phyloP scores from a whole-genome alignment of 1,284 basidiomycete species.

The Sphagnurus paluster region DNA sequence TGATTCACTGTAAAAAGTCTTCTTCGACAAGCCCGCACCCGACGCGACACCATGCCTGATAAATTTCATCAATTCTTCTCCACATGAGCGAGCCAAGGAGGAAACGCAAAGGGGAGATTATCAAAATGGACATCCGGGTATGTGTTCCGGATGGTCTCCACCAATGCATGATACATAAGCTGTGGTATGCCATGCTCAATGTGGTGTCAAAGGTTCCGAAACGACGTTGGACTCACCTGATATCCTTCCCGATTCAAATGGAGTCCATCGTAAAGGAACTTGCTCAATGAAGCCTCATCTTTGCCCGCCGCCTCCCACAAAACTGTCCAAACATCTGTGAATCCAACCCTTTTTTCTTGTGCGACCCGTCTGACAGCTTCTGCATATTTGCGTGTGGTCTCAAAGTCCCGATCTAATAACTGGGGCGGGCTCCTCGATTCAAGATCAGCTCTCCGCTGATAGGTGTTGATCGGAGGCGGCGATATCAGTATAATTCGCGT shows the following conservation, averaged over 20 bases:
- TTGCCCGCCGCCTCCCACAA: conserved; percentile 68
- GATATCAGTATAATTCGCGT: conserved; percentile 82
- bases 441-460: conserved; percentile 51
- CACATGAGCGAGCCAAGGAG: conserved; percentile 34
- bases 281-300: conserved; percentile 47
- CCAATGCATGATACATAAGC: conserved; percentile 68
- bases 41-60: no score
- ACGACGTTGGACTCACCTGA: conserved; percentile 40
- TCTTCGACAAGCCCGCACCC: no score
- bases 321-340: conserved; percentile 70
- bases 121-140: conserved; percentile 75
- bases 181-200: conserved; percentile 26
- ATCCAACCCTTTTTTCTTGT: conserved; percentile 49
- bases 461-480: conserved; percentile 79
- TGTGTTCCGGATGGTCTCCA: conserved; percentile 52
- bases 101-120: conserved; percentile 52
- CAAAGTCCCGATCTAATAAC: conserved; percentile 59
- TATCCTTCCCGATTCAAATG: conserved; percentile 78
- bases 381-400: conserved; percentile 66
- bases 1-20: no score
- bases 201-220: not conserved
- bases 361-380: conserved; percentile 68
- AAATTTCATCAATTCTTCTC: no score
- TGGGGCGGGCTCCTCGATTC: conserved; percentile 43
- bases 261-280: conserved; percentile 70